A percentile compares a stretch with the other conserved stretches of the same genome.
Evolutionary conservation across 179 eudicot genomes (phyloP).

Genomic region (Beta lomatogona): DNA sequence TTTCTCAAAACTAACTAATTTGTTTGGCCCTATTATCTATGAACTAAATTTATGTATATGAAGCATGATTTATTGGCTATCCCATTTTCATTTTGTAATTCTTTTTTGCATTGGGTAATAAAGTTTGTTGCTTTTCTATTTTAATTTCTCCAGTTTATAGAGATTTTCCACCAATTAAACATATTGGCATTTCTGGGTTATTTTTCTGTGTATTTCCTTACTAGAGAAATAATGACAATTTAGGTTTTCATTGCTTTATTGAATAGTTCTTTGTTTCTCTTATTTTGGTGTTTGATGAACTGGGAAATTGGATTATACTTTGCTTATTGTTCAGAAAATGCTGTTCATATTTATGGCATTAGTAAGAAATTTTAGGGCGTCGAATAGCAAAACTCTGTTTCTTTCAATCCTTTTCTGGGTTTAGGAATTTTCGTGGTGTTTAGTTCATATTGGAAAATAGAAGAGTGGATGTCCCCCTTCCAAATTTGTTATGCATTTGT

Average conservation of each 20-base stretch:
- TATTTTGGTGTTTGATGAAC: constrained; percentile 1
- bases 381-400: no score
- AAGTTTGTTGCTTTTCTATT: constrained; percentile 9
- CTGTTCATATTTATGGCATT: no score
- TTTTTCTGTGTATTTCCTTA: neutral
- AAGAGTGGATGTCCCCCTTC: no score
- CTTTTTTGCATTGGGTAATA: neutral
- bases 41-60: neutral
- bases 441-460: no score
- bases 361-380: no score
- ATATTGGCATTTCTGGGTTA: neutral
- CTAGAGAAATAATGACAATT: neutral
- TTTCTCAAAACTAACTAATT: neutral
- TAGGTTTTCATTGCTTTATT: neutral
- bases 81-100: no score
- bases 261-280: neutral
- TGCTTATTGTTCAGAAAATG: no score
- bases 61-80: neutral
- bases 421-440: no score
- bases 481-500: no score
- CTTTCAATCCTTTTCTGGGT: neutral
- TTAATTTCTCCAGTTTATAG: neutral
- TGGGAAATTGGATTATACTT: neutral
- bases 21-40: neutral
- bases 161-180: neutral